Conservation (phyloP, 768 basidiomycete species). For the Grammothele lineata region DNA sequence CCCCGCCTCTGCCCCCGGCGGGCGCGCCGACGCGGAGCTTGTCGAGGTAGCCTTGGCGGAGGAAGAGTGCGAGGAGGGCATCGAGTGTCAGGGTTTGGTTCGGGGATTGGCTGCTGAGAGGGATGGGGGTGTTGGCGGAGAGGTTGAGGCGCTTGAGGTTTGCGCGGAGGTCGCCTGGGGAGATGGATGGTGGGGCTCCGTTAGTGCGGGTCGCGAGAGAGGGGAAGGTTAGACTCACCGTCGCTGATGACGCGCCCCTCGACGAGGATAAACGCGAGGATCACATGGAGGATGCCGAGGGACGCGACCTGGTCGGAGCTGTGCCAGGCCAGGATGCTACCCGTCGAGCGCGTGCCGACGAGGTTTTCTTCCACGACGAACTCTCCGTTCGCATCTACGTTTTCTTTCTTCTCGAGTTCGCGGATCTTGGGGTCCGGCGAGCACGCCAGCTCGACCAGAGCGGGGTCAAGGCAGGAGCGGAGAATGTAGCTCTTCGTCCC, state of each 20-base stretch:
- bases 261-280: conserved; percentile 82
- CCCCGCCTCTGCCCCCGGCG: conserved; percentile 31
- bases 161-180: conserved; percentile 64
- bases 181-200: not conserved
- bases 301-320: conserved; percentile 59
- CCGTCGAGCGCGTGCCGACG: conserved; percentile 43
- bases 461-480: conserved; percentile 63
- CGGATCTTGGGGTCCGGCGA: conserved; percentile 38
- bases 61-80: conserved; percentile 55
- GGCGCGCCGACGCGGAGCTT: conserved; percentile 48
- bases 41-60: conserved; percentile 78
- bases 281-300: conserved; percentile 73
- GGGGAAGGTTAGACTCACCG: conserved; percentile 42
- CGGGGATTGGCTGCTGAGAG: conserved; percentile 47
- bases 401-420: conserved; percentile 48
- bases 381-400: conserved; percentile 42
- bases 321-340: conserved; percentile 74
- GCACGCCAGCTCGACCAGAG: conserved; percentile 59
- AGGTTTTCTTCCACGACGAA: conserved; percentile 47
- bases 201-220: not conserved
- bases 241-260: conserved; percentile 72
- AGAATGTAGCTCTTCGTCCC: conserved; percentile 82
- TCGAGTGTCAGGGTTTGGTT: conserved; percentile 56
- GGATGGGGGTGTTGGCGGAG: conserved; percentile 41
- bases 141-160: conserved; percentile 70